Conservation (phyloP, 1,284 basidiomycete genomes). For the Neonothopanus nambi region DNA sequence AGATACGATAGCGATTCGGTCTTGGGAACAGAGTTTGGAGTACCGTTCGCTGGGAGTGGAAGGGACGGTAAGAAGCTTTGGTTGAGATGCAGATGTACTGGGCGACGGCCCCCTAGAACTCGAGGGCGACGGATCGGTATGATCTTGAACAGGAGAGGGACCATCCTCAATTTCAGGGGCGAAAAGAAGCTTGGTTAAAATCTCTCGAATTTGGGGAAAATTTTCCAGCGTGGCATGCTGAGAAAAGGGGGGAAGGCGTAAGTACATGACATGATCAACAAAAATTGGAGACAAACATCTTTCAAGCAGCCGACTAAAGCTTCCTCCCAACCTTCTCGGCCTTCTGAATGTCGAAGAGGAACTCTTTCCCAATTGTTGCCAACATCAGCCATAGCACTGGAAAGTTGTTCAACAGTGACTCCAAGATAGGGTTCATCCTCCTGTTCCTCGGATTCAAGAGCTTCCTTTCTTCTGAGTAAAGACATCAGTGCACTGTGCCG, state of each 20-base stretch:
- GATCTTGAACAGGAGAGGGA: conserved; percentile 28
- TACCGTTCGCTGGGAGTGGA: conserved; percentile 73
- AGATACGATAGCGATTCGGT: conserved; percentile 83
- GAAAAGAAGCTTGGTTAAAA: conserved; percentile 78
- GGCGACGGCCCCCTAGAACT: conserved; percentile 48
- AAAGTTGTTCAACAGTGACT: conserved; percentile 59
- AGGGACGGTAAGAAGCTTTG: conserved; percentile 34
- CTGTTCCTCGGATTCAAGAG: conserved; percentile 33
- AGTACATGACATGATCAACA: conserved; percentile 3
- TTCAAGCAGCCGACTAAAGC: conserved; percentile 86
- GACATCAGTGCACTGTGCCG: conserved; percentile 73
- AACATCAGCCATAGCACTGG: conserved; percentile 64
- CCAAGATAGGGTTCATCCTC: conserved; percentile 47
- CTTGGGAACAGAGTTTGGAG: conserved; percentile 66
- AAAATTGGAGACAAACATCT: conserved; percentile 59
- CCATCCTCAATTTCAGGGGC: conserved; percentile 50
- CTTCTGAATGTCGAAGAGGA: conserved; percentile 64
- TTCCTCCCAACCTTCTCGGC: conserved; percentile 81
- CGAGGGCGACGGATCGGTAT: conserved; percentile 37
- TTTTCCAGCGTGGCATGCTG: conserved; percentile 78
- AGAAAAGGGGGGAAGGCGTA: conserved; percentile 16
- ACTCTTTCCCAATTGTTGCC: conserved; percentile 83
- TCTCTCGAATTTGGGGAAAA: conserved; percentile 74
- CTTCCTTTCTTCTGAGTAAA: conserved; percentile 51
- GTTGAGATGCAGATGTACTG: conserved; percentile 27